Base-by-base conservation (phyloP, 1,284 basidiomycete species). In the Gomphus bonarii region DNA sequence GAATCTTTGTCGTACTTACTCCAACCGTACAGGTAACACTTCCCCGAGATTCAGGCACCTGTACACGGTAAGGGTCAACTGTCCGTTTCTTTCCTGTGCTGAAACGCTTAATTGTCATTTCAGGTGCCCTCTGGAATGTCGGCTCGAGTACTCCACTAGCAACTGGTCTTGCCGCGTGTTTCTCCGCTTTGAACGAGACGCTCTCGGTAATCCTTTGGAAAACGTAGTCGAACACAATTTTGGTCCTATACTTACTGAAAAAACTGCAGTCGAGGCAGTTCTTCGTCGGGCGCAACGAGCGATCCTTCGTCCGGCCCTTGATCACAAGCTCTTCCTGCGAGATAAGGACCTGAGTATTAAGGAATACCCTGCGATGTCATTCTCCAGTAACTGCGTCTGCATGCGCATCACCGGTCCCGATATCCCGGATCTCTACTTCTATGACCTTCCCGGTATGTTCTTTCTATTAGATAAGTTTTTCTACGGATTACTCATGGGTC, bases 121-220 rank as follows among this genome's bases (percentile, higher is more conserved):
- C 59, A 88, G 85, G 18, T 87, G 84, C 59, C 84, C 86, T 0
- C 85, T 82, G 0, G 85, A 88, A 61, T 85, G 82, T 61, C 77
- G 80, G 10, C 72, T 88, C 0, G 73, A 78, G 0, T 58, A 58
- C 31, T 52, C 56, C 9, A 18, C 56, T 1, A 63, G 63, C 0
- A 63, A 25, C 4, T 25, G 25, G 25, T 25, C 25, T 25, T 25
- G 25, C 4, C 25, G 25, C 4, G 25, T 25, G 4, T 25, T 25
- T 0, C 69, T 88, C 0, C 78, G 79, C 6, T 75, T 79, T 54
- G 73, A 69, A 55, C 76, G 73, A 0, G 77, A 84, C 58, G 64
- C 68, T 0, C 62, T 67, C 0, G 81, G 81, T 0, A 65, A 72
- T 42, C 64, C 69, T 0, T 65, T 79, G 3, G 72, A 73, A 25